Evolutionary conservation across 805 yeast genomes (phyloP).

Genomic region (Wickerhamiella australiensis): DNA sequence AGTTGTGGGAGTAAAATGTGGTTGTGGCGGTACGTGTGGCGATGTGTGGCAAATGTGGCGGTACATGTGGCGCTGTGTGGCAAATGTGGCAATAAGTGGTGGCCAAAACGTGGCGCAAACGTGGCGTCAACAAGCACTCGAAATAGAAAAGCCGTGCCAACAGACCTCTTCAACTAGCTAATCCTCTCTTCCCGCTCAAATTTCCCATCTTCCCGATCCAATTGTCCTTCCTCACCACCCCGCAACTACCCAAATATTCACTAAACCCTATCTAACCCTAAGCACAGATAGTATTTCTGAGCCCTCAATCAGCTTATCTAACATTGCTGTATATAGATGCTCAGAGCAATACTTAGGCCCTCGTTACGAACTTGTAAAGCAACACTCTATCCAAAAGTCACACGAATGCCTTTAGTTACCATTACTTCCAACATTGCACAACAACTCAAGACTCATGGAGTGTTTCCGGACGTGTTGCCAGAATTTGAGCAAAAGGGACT

Average conservation of each 20-base stretch:
- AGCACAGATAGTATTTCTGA: not conserved
- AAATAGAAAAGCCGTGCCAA: too few species aligned
- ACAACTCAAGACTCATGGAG: slow-evolving; percentile 32
- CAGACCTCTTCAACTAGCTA: too few species aligned
- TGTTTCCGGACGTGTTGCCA: slow-evolving; percentile 35
- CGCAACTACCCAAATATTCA: not conserved
- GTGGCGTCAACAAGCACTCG: too few species aligned
- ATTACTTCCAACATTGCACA: slow-evolving; percentile 28
- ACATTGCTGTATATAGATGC: slow-evolving; percentile 8
- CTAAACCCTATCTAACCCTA: not conserved
- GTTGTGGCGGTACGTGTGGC: not conserved
- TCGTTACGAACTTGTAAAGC: not conserved
- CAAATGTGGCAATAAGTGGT: not conserved
- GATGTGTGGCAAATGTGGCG: not conserved
- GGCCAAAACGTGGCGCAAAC: too few species aligned
- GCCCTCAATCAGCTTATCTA: slow-evolving; percentile 2
- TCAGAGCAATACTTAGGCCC: slow-evolving; percentile 8
- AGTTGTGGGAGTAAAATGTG: not conserved
- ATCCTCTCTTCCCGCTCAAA: too few species aligned
- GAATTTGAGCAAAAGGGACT: slow-evolving; percentile 28
- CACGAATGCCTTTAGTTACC: slow-evolving; percentile 25
- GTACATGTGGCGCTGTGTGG: not conserved
- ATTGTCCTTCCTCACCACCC: too few species aligned
- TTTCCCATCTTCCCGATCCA: too few species aligned
- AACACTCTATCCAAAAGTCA: not conserved